A percentile compares a stretch with the other conserved stretches of the same genome.
Evolutionary conservation across 1,284 basidiomycete genomes (phyloP).

Genomic region (Leccinum subspadiceum): DNA sequence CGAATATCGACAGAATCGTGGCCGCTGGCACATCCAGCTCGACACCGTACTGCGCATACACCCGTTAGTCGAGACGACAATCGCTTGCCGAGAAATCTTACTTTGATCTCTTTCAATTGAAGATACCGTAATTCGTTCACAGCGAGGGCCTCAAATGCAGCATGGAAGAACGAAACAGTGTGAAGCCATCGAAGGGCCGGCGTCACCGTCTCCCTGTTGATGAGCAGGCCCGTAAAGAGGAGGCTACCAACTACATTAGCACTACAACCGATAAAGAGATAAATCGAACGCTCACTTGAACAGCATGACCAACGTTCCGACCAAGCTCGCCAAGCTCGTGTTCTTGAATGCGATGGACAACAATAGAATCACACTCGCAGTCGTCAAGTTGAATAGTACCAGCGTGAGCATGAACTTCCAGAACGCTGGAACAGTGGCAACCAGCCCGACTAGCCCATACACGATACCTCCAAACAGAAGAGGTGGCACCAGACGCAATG

Average conservation of each 20-base stretch:
- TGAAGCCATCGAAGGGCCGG: slow-evolving; percentile 80
- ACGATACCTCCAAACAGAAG: slow-evolving; percentile 94
- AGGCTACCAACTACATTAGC: slow-evolving; percentile 52
- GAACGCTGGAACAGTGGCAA: slow-evolving; percentile 84
- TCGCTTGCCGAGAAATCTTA: slow-evolving; percentile 34
- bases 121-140: slow-evolving; percentile 95
- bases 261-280: not conserved
- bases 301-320: slow-evolving; percentile 95
- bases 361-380: slow-evolving; percentile 87
- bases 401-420: slow-evolving; percentile 98
- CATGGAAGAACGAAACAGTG: slow-evolving; percentile 95
- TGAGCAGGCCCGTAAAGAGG: slow-evolving; percentile 91
- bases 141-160: slow-evolving; percentile 94
- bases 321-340: slow-evolving; percentile 84
- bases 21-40: slow-evolving; percentile 94
- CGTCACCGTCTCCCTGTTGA: slow-evolving; percentile 88
- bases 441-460: slow-evolving; percentile 91
- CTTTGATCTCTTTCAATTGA: slow-evolving; percentile 88
- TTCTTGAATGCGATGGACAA: slow-evolving; percentile 87
- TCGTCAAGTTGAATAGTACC: slow-evolving; percentile 93
- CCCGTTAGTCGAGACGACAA: slow-evolving; percentile 10
- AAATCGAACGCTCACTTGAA: slow-evolving; percentile 78
- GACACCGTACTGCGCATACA: slow-evolving; percentile 73
- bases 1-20: slow-evolving; percentile 87
- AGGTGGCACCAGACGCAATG: slow-evolving; percentile 90